Base-by-base conservation (phyloP, 257 asterid species). In the Lantana camara region DNA sequence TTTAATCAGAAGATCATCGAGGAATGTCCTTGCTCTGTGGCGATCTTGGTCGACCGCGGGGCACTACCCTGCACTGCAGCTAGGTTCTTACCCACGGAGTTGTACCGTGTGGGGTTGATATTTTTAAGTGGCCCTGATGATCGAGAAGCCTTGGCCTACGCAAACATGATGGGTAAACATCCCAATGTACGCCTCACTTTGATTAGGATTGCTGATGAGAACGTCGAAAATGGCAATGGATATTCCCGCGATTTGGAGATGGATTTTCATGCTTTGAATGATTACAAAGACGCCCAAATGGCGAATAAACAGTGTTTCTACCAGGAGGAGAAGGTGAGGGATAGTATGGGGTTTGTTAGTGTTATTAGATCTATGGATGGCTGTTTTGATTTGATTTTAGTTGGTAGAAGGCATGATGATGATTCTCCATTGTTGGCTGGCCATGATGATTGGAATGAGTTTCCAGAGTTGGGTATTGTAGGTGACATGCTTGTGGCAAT, bases 61-160 rank as follows among this genome's bases (percentile, higher is more conserved):
- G 47, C 68, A 1, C 29, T 49, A 42, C 37, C 48, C 1, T 16
- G 56, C 40, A 16, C 42, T 20, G 23, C 49, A 6, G 3, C 64
- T 7, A 51, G n/a, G 1, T n/a, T 24, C 22, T 13, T 47, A 4
- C 57, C 4, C 1, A 3, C 16, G 12, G 51, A 8, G 0, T 15
- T 70, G 1, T 73, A 54, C 42, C 68, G 54, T 0, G 55, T 78
- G 0, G 80, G 76, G 1, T 72, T 82, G 8, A 20, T 79, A 20
- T 82, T 75, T 50, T 3, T 82, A 2, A 84, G 88, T 6, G 88
- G 88, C 9, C 34, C 68, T 0, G 84, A 82, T 37, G 88, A 82
- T 24, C 63, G 84, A 5, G 88, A 82, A 27, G 82, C 85, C 12
- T 27, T 79, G 59, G 73, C 82, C 2, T 67, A 66, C 15, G 82